Conservation (phyloP, 495 filamentous ascomycete species). For the Penicillium parvum region DNA sequence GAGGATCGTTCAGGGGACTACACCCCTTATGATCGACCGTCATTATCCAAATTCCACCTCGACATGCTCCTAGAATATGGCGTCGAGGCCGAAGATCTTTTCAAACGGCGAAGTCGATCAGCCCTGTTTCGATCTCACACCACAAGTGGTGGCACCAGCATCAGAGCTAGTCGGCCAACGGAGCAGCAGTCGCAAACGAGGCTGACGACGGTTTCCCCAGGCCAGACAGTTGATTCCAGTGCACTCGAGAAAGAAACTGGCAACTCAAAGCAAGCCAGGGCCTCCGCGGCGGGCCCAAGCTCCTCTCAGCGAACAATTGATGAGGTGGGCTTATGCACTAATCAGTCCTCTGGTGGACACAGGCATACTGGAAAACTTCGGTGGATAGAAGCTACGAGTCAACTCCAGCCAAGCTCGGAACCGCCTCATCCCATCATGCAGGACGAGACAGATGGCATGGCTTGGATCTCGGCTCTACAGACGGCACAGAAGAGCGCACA, state of each 20-base stretch:
- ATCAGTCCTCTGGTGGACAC: too few species aligned
- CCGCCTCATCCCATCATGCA: slow-evolving; percentile 1
- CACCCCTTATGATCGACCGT: not conserved
- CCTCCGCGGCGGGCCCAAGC: not conserved
- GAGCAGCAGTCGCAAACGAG: not conserved
- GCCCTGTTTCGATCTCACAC: not conserved
- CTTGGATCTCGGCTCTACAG: slow-evolving; percentile 26
- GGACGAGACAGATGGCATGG: slow-evolving; percentile 5
- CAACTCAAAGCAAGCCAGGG: not conserved
- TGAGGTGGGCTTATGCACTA: not conserved
- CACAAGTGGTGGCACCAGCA: not conserved
- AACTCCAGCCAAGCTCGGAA: too few species aligned
- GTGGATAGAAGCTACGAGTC: too few species aligned
- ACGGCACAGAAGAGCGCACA: slow-evolving; percentile 21
- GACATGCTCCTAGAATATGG: slow-evolving; percentile 26
- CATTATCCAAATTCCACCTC: slow-evolving; percentile 18
- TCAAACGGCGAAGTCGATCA: not conserved
- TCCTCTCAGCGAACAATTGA: not conserved
- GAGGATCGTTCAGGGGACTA: slow-evolving; percentile 1
- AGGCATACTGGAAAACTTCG: too few species aligned
- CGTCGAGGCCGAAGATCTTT: slow-evolving; percentile 12
- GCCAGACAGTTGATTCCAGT: not conserved
- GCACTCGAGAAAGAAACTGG: not conserved
- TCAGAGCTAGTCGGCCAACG: not conserved
- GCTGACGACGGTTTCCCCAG: not conserved